Base-by-base conservation (phyloP, 1,139 yeast species). In the Geotrichum citri-aurantii region DNA sequence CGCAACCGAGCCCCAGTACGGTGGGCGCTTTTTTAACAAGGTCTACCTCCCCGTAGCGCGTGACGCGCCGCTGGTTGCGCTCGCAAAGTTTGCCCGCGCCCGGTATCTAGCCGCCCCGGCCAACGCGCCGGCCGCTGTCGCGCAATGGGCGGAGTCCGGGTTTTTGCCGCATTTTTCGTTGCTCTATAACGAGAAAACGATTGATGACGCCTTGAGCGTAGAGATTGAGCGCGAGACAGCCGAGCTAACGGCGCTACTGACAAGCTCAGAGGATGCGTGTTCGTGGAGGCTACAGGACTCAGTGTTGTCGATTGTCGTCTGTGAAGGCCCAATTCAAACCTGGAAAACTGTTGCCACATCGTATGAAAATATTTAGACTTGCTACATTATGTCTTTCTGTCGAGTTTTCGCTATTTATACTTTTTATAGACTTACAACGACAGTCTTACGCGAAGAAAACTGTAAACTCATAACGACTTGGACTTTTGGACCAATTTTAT, bases 291-390 rank as follows among this genome's bases (percentile, higher is more conserved):
- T 37, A 12, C 21, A 26, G 23, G 51, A 24, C 8, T 48, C 52
- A 23, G 33, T n/a, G 17, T 19, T 54, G 11, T 48, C 56, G 11
- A 21, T 54, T 7, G 56, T 54, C 1, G 26, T 27, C 4, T 54
- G 56, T n/a, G 56, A 54, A 17, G 56, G 56, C 24, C 56, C 56
- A 2, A 40, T 54, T 2, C 40, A 54, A n/a, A 26, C 23, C 14
- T 54, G 56, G 56, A 33, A 48, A 24, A 49, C 40, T 10, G 19
- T 53, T 10, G 50, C 50, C 3, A 37, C 44, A 17, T 37, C 44
- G 8, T 12, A 37, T 17, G 19, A 2, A 17, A 19, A 37, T 17
- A 37, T 7, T 14, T 37, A 37, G 14, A 12, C 10, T 3, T n/a
- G 17, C 7, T n/a, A 37, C n/a, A n/a, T 5, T 4, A 37, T 5